Evolutionary conservation across 306 rosid genomes (phyloP), one percentile per base, ranked within the genome.

Genomic region (Astragalus membranaceus): DNA sequence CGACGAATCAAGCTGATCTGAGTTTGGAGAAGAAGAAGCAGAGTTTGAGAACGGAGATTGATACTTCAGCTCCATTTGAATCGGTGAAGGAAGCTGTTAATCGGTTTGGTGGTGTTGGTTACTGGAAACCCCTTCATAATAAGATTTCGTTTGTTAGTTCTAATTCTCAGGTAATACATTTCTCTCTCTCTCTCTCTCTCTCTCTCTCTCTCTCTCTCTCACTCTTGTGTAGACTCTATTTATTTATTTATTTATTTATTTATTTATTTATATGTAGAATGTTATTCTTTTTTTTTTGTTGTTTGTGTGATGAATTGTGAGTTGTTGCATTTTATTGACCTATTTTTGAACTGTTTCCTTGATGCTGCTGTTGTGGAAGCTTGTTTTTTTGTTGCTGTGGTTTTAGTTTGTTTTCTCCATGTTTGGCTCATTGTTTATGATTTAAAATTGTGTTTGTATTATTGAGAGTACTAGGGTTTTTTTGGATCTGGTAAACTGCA

Each of bases 11-110:
- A 69, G n/a, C 10, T 12, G 64, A 63, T 15, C 33, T 5, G 62
- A 42, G 20, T 78, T 68, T 55, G 1, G 42, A 55, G 20, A 54
- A 43, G 7, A 69, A 48, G 55, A 60, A 43, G 63, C 47, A 29
- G 2, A 68, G 59, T 72, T 46, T 70, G 15, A 78, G 87, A 81
- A 84, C 89, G 4, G 98, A 87, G 85, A 62, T 89, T 77, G 98
- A 92, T 62, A 92, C 98, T 13, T 89, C 96, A 0, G 92, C 81
- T 0, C 96, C 98, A 1, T 86, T 92, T 72, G 89, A 89, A 55
- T 92, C 98, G 7, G 96, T 92, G 58, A 89, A 83, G 60, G 96
- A 89, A 32, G 96, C 98, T 0, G 96, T 80, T 8, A 75, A 67
- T 14, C 81, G 84, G 48, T 92, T 92, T 53, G 96, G 92, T 0